These are phyloP conservation scores for Rhizopogon roseolus DNA, from an alignment of 768 basidiomycete genomes.

Conservation along the genomic window DNA sequence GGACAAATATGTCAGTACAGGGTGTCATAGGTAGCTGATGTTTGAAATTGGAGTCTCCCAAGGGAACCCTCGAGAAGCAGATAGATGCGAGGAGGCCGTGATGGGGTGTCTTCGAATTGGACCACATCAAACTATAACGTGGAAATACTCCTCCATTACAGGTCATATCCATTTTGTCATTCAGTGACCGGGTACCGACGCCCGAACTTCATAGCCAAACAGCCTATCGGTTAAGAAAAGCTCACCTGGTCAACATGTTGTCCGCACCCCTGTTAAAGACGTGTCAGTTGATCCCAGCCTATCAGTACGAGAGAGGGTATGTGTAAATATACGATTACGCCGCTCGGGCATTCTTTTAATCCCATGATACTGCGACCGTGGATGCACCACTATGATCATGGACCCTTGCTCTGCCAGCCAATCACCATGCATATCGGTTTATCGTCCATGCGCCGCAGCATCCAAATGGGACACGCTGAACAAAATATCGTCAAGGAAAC, in stretches of 20 bases:
- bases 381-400: slow-evolving; percentile 5
- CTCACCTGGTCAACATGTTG: slow-evolving; percentile 59
- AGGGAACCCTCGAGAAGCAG: slow-evolving; percentile 12
- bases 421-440: slow-evolving; percentile 10
- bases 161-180: not conserved
- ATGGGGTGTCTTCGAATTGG: slow-evolving; percentile 30
- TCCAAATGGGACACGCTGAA: slow-evolving; percentile 13
- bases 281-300: slow-evolving; percentile 1
- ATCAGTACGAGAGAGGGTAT: not conserved
- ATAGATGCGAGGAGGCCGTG: slow-evolving; percentile 14
- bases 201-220: slow-evolving; percentile 13
- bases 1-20: slow-evolving; percentile 16
- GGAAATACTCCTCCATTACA: slow-evolving; percentile 10
- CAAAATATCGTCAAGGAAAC: slow-evolving; percentile 22
- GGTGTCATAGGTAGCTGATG: slow-evolving; percentile 20
- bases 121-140: slow-evolving; percentile 29
- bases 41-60: slow-evolving; percentile 23
- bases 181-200: not conserved
- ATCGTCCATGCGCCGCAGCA: slow-evolving; percentile 13
- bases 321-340: slow-evolving; percentile 9
- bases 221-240: slow-evolving; percentile 11
- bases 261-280: slow-evolving; percentile 58
- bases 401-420: slow-evolving; percentile 8
- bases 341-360: not conserved
- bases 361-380: slow-evolving; percentile 7